These are phyloP conservation scores for Pseudotsuga menziesii DNA, from an alignment of 75 land plant genomes.

Conservation along the genomic window DNA sequence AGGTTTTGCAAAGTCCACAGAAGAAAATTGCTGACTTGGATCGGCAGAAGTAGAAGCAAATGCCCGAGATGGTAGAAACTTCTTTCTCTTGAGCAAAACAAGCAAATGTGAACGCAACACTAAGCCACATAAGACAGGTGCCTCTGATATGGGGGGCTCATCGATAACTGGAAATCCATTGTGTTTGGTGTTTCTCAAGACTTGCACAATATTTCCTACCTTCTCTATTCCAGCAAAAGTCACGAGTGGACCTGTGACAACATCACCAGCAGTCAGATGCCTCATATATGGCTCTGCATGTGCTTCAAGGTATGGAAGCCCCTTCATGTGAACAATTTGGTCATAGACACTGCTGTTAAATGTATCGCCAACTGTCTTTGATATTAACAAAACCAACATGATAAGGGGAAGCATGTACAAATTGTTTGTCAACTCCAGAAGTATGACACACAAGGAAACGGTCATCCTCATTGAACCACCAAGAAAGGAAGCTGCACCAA, in stretches of 20 bases:
- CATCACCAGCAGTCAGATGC: conserved; percentile 76
- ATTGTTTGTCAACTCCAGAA: conserved; percentile 89
- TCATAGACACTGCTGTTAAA: conserved; percentile 79
- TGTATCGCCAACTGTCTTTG: conserved; percentile 84
- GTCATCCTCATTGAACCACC: conserved; percentile 99
- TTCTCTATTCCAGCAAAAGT: conserved; percentile 62
- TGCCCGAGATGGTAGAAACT: conserved; percentile 26
- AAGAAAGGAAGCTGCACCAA: conserved; percentile 90
- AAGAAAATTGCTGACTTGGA: conserved; percentile 18
- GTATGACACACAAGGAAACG: conserved; percentile 86
- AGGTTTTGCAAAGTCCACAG: conserved; percentile 78
- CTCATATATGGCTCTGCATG: conserved; percentile 92
- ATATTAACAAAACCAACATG: conserved; percentile 91
- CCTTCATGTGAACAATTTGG: conserved; percentile 70
- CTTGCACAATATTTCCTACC: conserved; percentile 66
- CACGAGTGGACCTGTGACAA: conserved; percentile 63
- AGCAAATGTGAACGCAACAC: conserved; percentile 79
- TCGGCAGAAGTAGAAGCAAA: not conserved
- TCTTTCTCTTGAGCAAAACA: conserved; percentile 58
- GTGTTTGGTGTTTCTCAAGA: conserved; percentile 58
- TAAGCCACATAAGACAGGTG: conserved; percentile 66
- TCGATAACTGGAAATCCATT: conserved; percentile 93
- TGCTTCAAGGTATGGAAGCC: conserved; percentile 70
- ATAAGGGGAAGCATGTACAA: conserved; percentile 72
- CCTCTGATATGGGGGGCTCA: conserved; percentile 41